Evolutionary conservation across 768 basidiomycete genomes (phyloP).

Genomic region (Agrocybe praecox): DNA sequence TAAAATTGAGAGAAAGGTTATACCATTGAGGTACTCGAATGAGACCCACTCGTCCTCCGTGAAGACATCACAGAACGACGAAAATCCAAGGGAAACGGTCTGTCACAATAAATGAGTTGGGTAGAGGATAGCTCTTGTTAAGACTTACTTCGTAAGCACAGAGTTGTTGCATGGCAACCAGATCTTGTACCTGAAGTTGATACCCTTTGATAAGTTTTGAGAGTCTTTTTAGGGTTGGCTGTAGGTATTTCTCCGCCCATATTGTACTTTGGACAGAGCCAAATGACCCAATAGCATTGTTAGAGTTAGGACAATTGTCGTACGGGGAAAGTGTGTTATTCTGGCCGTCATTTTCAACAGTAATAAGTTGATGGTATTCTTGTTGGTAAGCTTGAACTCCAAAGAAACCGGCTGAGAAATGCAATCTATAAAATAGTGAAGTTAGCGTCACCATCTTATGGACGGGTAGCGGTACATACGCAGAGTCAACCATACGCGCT

Average conservation of each 20-base stretch:
- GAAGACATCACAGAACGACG: constrained; percentile 76
- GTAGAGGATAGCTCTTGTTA: neutral
- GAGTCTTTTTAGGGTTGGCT: constrained; percentile 55
- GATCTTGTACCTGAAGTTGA: constrained; percentile 49
- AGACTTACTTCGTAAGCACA: constrained; percentile 71
- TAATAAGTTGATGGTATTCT: constrained; percentile 66
- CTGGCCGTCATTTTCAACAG: constrained; percentile 55
- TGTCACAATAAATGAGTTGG: constrained; percentile 23
- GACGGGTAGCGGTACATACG: constrained; percentile 25
- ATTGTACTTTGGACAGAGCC: constrained; percentile 43
- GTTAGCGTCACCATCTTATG: neutral
- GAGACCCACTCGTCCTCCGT: constrained; percentile 82
- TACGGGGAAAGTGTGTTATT: constrained; percentile 78
- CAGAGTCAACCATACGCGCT: constrained; percentile 58
- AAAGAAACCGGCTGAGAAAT: constrained; percentile 64
- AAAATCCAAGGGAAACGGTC: constrained; percentile 81
- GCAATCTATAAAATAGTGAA: constrained; percentile 26
- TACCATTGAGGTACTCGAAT: constrained; percentile 61
- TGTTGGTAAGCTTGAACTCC: constrained; percentile 49
- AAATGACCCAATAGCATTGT: constrained; percentile 43
- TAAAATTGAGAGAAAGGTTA: neutral
- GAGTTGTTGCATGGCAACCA: constrained; percentile 64
- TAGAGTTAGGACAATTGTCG: constrained; percentile 61
- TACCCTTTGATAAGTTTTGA: constrained; percentile 51
- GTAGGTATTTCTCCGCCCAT: constrained; percentile 67